phyloP scores from a whole-genome alignment of 345 rosid species.

The Aurinia saxatilis region DNA sequence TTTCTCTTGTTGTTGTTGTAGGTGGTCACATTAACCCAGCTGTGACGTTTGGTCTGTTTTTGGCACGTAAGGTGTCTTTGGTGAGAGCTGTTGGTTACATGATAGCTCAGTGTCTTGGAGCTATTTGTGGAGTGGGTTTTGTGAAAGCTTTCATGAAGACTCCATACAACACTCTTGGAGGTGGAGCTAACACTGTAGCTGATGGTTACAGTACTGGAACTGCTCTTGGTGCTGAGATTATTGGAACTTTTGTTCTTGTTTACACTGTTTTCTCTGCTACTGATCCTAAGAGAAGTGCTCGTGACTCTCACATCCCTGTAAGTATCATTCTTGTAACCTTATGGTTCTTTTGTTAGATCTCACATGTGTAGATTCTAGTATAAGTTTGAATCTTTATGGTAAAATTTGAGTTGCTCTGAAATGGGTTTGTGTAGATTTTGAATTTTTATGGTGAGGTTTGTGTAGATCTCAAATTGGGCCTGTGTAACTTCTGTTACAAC shows the following conservation, averaged over 20 bases:
- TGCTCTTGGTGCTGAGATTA: conserved; percentile 80
- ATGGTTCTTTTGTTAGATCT: background rate
- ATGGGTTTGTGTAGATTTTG: background rate
- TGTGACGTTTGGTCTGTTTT: conserved; percentile 70
- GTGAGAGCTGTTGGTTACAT: conserved; percentile 61
- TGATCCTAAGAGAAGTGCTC: conserved; percentile 83
- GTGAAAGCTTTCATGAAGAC: conserved; percentile 74
- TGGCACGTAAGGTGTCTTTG: conserved; percentile 80
- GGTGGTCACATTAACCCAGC: conserved; percentile 94
- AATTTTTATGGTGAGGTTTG: background rate
- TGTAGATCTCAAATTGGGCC: background rate
- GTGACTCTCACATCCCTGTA: conserved; percentile 95
- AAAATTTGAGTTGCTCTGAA: background rate
- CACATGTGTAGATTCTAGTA: background rate
- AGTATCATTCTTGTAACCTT: background rate
- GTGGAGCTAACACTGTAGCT: conserved; percentile 57
- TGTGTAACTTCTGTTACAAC: background rate
- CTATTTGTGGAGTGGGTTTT: conserved; percentile 76
- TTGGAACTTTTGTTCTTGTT: conserved; percentile 80
- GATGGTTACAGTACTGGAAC: conserved; percentile 47
- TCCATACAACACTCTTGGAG: conserved; percentile 44
- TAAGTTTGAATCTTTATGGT: background rate
- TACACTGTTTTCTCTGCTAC: conserved; percentile 96
- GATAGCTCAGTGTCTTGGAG: conserved; percentile 80
- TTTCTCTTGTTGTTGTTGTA: conserved; percentile 7